Evolutionary conservation across 1,139 yeast species (phyloP).

Genomic region (Protomyces arabidopsidicola): DNA sequence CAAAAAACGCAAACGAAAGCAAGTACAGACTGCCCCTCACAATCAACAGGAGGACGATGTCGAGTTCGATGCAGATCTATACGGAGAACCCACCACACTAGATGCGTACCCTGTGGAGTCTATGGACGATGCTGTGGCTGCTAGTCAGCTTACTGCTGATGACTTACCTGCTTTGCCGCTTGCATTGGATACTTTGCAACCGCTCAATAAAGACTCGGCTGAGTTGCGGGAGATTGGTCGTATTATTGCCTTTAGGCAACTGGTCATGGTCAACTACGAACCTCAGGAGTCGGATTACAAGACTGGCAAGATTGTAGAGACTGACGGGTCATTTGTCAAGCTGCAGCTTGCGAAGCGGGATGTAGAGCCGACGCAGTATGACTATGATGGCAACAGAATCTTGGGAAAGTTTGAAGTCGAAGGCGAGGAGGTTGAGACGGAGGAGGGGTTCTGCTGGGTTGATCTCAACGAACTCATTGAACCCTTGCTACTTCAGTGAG

Average conservation of each 20-base stretch:
- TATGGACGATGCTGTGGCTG: not conserved
- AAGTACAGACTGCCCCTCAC: too few relatives aligned
- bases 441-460: slow-evolving; percentile 2
- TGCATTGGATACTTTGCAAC: not conserved
- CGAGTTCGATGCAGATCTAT: slow-evolving; percentile 9
- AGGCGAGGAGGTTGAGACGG: slow-evolving; percentile 10
- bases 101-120: not conserved
- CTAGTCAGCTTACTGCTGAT: not conserved
- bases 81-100: slow-evolving; percentile 6
- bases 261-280: slow-evolving; percentile 16
- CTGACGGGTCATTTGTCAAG: not conserved
- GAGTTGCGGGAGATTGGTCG: not conserved
- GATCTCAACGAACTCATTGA: slow-evolving; percentile 9
- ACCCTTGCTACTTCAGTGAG: not conserved
- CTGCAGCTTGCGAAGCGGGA: slow-evolving; percentile 9
- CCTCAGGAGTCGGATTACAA: slow-evolving; percentile 12
- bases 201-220: not conserved
- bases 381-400: slow-evolving; percentile 21
- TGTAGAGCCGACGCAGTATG: slow-evolving; percentile 12
- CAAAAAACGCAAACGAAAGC: slow-evolving; percentile 3
- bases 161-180: slow-evolving; percentile 5
- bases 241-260: slow-evolving; percentile 13
- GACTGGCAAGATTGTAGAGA: slow-evolving; percentile 1
- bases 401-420: slow-evolving; percentile 10
- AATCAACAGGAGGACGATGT: not conserved